Conservation (phyloP, 371 early-diverging fungal species). For the Mortierella sp. region DNA sequence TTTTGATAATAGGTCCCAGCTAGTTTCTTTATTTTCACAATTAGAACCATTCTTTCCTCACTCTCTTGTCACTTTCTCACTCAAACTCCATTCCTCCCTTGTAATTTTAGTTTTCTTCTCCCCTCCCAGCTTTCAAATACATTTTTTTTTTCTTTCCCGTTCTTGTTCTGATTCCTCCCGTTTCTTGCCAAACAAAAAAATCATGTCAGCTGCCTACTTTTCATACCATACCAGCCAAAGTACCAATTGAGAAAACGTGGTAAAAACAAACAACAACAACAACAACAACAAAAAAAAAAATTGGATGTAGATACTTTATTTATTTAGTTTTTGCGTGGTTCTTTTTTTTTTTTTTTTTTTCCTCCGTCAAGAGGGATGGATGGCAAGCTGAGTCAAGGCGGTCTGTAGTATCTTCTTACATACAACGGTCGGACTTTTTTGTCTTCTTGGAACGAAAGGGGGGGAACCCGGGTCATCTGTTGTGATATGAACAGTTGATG, state of each 20-base stretch:
- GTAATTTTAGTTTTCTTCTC: slow-evolving; percentile 13
- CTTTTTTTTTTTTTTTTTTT: no score
- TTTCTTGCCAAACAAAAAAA: background rate
- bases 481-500: background rate
- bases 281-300: no score
- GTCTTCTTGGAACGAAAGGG: background rate
- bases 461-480: background rate
- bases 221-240: background rate
- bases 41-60: background rate
- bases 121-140: background rate
- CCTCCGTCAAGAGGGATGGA: no score
- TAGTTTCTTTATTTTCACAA: background rate
- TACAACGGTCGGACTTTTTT: background rate
- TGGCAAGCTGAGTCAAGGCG: no score
- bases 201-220: background rate
- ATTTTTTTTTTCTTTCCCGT: background rate
- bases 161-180: background rate
- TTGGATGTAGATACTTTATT: no score
- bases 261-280: no score
- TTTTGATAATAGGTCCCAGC: background rate
- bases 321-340: no score
- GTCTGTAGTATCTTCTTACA: no score
- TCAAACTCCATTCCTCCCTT: background rate
- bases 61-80: slow-evolving; percentile 1
- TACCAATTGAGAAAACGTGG: background rate